These are phyloP conservation scores for Neocallimastix lanati DNA, from an alignment of 192 early-diverging fungal species.

Conservation along the genomic window DNA sequence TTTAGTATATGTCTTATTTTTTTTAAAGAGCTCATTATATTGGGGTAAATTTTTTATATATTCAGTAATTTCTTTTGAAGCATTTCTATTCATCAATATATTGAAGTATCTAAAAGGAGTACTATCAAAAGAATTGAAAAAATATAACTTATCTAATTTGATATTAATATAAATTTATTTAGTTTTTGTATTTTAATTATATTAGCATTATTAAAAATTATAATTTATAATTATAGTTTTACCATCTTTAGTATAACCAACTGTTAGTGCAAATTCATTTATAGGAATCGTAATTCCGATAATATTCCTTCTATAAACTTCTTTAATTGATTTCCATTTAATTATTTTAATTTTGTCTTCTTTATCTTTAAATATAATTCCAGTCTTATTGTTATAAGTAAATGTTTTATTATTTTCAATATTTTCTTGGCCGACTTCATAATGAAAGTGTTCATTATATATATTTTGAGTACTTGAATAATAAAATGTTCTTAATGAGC, in stretches of 20 bases:
- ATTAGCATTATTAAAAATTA: no score
- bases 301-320: background rate
- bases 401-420: background rate
- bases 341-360: background rate
- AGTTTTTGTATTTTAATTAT: no score
- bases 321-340: background rate
- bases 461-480: background rate
- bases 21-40: background rate
- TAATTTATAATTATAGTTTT: no score
- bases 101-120: background rate
- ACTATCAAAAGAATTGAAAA: background rate
- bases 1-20: background rate
- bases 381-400: background rate
- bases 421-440: background rate
- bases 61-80: background rate
- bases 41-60: background rate
- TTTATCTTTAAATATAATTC: background rate
- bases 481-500: background rate
- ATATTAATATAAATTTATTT: no score
- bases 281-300: background rate
- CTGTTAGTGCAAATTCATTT: background rate
- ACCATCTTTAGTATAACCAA: background rate
- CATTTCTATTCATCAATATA: background rate
- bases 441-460: background rate
- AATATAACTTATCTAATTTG: background rate